Evolutionary conservation across 2,329 filamentous ascomycete species (phyloP).

Genomic region (Ambrosiella xylebori): DNA sequence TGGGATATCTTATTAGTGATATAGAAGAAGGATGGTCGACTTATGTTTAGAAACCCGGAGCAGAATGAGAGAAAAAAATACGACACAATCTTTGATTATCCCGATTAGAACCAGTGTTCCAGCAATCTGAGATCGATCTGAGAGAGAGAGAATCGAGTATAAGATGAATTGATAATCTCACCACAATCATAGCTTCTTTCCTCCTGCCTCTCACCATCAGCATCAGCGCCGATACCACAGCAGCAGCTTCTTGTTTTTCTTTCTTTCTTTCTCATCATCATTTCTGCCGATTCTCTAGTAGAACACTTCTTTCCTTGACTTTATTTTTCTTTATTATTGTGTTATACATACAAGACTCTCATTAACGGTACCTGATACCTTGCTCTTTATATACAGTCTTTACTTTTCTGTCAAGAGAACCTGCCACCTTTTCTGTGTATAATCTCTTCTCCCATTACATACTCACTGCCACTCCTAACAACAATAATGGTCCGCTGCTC

Average conservation of each 20-base stretch:
- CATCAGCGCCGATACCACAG: not conserved
- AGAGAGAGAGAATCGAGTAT: not conserved
- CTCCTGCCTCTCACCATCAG: not conserved
- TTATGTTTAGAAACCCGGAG: too few relatives aligned
- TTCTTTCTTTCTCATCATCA: not conserved
- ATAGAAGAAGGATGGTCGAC: too few relatives aligned
- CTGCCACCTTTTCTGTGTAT: not conserved
- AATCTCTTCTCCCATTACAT: not conserved
- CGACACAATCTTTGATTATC: too few relatives aligned
- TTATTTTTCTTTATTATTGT: not conserved
- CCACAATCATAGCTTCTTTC: not conserved
- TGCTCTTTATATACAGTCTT: not conserved
- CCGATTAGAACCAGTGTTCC: too few relatives aligned
- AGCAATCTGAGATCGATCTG: not conserved
- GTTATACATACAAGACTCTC: not conserved
- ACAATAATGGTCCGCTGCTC: constrained; percentile 3
- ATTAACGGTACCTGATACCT: not conserved
- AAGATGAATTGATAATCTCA: not conserved
- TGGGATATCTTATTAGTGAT: too few relatives aligned
- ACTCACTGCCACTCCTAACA: too few relatives aligned
- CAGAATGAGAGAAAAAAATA: too few relatives aligned
- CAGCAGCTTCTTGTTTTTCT: not conserved
- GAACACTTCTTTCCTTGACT: not conserved
- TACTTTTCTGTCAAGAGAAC: not conserved
- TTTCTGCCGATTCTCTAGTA: not conserved